Base-by-base conservation (phyloP, 2,329 filamentous ascomycete species). In the Alternaria arborescens region DNA sequence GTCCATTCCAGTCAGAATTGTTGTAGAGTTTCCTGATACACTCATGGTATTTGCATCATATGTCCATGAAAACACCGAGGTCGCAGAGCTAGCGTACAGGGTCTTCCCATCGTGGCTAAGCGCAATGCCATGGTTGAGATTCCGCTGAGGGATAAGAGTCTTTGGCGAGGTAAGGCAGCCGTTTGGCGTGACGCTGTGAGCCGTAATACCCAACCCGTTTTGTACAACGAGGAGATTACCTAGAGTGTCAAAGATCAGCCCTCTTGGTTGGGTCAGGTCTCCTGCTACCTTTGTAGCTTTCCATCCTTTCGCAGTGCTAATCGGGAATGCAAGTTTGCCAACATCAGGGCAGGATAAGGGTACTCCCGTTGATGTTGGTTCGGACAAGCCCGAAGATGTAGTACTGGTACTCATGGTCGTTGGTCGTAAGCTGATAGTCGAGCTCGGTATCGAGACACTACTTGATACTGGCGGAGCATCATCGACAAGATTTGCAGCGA, bases 201-300 rank as follows among this genome's bases (percentile, higher is more conserved):
- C 78, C 24, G 71, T 76, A 22, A 82, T 76, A 2, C 81, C 80
- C 22, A 69, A 52, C 11, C 77, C 75, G 41, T 74, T 72, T 60
- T 82, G 76, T 3, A 81, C 70, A 8, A 82, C 69, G 4, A 83
- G 72, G 5, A 82, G 69, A 59, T 81, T 78, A 1, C 80, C 81
- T 4, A 69, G 69, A 8, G 60, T 67, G 57, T 83, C 81, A 51
- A 82, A 77, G 7, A 71, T 58, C 12, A 83, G 71, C 2, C 78
- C 76, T 30, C 81, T 74, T 16, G 81, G 81, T 43, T 74, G 71
- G 7, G 62, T 69, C n/a, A 82, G 60, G 8, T 74, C 73, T 2
- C 77, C 80, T 6, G 79, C 79, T 30, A 82, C 74, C 42, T 81
- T 77, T 36, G 74, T 73, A 24, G 71, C 71, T 52, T 64, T 73